Evolutionary conservation across 768 basidiomycete genomes (phyloP).

Genomic region (Psilocybe azurescens): DNA sequence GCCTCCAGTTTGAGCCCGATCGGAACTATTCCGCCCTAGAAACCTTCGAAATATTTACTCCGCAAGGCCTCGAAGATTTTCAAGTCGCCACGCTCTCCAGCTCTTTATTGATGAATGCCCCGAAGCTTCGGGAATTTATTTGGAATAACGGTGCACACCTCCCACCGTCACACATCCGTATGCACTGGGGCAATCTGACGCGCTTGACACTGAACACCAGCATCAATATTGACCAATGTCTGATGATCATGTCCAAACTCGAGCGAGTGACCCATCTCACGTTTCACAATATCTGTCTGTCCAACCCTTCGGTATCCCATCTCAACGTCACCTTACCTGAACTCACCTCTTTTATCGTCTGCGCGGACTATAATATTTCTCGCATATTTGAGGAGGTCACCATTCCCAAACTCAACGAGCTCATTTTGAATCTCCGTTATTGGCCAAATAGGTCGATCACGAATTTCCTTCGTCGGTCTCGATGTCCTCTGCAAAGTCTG

Average conservation of each 20-base stretch:
- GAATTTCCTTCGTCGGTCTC: conserved; percentile 22
- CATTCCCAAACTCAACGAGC: conserved; percentile 20
- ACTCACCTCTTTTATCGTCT: conserved; percentile 18
- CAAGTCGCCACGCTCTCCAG: conserved; percentile 15
- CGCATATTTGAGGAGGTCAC: conserved; percentile 16
- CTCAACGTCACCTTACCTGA: conserved; percentile 19
- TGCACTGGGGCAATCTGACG: conserved; percentile 21
- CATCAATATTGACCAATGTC: conserved; percentile 21
- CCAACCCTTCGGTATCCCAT: background rate
- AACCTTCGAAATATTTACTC: conserved; percentile 20
- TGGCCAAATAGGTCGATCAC: conserved; percentile 22
- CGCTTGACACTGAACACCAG: conserved; percentile 18
- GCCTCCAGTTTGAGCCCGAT: background rate
- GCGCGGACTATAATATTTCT: conserved; percentile 12
- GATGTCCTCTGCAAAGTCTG: conserved; percentile 27
- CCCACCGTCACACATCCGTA: conserved; percentile 13
- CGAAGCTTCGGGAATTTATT: conserved; percentile 19
- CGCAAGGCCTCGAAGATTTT: conserved; percentile 10
- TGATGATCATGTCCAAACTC: conserved; percentile 17
- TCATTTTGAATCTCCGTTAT: conserved; percentile 17
- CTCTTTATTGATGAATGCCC: conserved; percentile 11
- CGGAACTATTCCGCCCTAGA: conserved; percentile 17
- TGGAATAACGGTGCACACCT: conserved; percentile 20
- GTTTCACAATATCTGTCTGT: conserved; percentile 18
- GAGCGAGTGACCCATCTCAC: conserved; percentile 15